phyloP scores from a whole-genome alignment of 306 rosid genomes.

The Hippophae tibetana region DNA sequence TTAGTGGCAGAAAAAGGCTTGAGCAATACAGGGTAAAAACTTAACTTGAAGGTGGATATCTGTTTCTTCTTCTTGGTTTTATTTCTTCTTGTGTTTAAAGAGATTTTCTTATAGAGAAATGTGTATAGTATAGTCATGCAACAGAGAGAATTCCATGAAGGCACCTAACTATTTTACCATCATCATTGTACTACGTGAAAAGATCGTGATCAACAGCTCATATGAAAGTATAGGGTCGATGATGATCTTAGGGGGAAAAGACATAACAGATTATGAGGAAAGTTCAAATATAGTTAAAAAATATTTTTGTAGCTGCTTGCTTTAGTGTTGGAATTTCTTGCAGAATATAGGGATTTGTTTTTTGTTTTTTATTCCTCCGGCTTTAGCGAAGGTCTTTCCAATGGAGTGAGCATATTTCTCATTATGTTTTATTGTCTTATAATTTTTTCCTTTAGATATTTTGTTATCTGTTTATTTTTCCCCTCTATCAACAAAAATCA shows the following conservation, averaged over 20 bases:
- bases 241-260: slow-evolving; percentile 12
- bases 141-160: slow-evolving; percentile 26
- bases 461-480: background rate
- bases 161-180: slow-evolving; percentile 29
- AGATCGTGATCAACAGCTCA: slow-evolving; percentile 15
- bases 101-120: slow-evolving; percentile 24
- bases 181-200: slow-evolving; percentile 16
- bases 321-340: slow-evolving; percentile 25
- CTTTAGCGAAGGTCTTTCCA: slow-evolving; percentile 21
- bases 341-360: slow-evolving; percentile 39
- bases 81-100: slow-evolving; percentile 20
- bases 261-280: slow-evolving; percentile 16
- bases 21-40: slow-evolving; percentile 29
- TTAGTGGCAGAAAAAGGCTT: slow-evolving; percentile 12
- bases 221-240: slow-evolving; percentile 20
- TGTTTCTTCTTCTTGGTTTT: slow-evolving; percentile 20
- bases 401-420: slow-evolving; percentile 17
- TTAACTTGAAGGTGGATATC: slow-evolving; percentile 19
- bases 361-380: slow-evolving; percentile 13
- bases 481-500: no score
- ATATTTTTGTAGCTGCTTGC: slow-evolving; percentile 29
- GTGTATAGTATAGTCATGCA: slow-evolving; percentile 57
- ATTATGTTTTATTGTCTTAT: background rate
- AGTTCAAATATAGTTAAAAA: slow-evolving; percentile 20
- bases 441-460: background rate